A percentile compares a stretch with the other conserved stretches of the same genome.
phyloP scores from a whole-genome alignment of 2,329 filamentous ascomycete genomes.

The Parafenestella ontariensis region DNA sequence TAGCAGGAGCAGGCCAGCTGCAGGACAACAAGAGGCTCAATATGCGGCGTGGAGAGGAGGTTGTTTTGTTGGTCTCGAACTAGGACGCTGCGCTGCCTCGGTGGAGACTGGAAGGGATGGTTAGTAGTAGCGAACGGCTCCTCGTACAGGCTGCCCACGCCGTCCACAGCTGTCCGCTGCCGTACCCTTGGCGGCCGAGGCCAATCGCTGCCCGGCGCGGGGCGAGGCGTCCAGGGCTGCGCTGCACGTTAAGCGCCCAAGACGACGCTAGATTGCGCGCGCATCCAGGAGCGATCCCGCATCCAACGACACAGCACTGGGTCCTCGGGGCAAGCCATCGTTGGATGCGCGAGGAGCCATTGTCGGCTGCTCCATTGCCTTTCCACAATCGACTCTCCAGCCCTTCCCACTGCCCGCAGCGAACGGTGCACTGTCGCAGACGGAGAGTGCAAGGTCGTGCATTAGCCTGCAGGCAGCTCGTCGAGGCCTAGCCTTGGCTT shows the following conservation, averaged over 20 bases:
- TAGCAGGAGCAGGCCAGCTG: conserved; percentile 15
- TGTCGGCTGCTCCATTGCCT: neutral
- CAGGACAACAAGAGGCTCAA: neutral
- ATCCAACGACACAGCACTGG: conserved; percentile 23
- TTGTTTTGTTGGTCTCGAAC: neutral
- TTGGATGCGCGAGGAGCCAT: neutral
- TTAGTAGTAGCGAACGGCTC: neutral
- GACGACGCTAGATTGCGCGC: conserved; percentile 10
- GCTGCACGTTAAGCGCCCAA: conserved; percentile 22
- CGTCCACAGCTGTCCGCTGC: neutral
- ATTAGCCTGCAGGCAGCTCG: neutral
- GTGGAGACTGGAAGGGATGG: neutral
- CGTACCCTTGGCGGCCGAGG: neutral
- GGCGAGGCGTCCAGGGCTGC: neutral
- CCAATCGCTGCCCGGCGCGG: neutral
- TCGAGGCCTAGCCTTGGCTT: neutral
- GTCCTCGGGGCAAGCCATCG: neutral
- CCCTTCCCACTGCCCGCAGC: neutral
- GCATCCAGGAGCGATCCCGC: conserved; percentile 12
- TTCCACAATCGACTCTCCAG: neutral
- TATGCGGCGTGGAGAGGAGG: neutral
- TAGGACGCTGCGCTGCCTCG: neutral
- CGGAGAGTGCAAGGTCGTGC: neutral
- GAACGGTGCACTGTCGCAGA: neutral
- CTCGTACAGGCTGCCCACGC: neutral